phyloP scores from a whole-genome alignment of 192 early-diverging fungal genomes.

The Coemansia biformis region DNA sequence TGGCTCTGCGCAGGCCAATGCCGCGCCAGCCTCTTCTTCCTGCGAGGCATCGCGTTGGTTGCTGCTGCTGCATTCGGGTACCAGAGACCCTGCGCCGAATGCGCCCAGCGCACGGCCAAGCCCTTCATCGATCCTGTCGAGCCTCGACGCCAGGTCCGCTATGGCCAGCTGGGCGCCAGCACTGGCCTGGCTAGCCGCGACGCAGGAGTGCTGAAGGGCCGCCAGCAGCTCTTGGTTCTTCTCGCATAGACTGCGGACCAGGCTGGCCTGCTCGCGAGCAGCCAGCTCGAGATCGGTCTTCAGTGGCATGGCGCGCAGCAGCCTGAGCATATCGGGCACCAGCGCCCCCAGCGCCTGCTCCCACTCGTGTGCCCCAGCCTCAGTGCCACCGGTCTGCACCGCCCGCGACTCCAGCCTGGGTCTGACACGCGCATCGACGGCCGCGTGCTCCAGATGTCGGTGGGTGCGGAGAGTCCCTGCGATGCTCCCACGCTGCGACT shows the following conservation, averaged over 20 bases:
- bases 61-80: not conserved
- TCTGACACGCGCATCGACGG: too few species aligned
- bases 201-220: not conserved
- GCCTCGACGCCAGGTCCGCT: not conserved
- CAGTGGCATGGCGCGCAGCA: slow-evolving; percentile 14
- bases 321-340: slow-evolving; percentile 17
- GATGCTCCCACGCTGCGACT: slow-evolving; percentile 38
- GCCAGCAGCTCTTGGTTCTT: slow-evolving; percentile 1
- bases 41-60: too few species aligned
- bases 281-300: not conserved
- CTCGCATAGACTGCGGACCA: not conserved
- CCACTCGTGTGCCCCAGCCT: slow-evolving; percentile 1
- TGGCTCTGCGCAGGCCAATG: too few species aligned
- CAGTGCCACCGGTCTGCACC: slow-evolving; percentile 9
- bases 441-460: not conserved
- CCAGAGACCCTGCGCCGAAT: not conserved
- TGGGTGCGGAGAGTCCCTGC: slow-evolving; percentile 17
- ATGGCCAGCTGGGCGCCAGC: not conserved
- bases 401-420: not conserved
- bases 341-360: slow-evolving; percentile 13
- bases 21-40: too few species aligned
- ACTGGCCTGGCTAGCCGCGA: not conserved
- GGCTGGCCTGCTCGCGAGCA: not conserved
- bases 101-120: slow-evolving; percentile 6
- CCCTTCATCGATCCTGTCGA: not conserved